These are phyloP conservation scores for Citropsis articulata DNA, from an alignment of 345 rosid species.

Conservation along the genomic window DNA sequence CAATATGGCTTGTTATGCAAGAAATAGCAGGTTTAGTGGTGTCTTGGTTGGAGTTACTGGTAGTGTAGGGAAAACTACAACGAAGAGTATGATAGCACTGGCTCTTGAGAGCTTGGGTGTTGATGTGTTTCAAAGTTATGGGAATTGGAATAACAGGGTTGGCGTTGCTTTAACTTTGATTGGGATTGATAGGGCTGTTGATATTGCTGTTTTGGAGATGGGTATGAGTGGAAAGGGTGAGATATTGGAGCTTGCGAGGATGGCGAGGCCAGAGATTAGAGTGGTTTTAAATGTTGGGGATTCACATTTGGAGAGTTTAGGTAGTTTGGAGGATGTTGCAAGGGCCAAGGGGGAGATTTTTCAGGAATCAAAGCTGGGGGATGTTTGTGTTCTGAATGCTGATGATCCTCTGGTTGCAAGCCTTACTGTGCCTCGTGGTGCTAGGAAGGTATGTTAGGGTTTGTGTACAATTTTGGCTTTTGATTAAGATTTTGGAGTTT, in stretches of 20 bases:
- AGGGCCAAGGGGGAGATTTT: slow-evolving; percentile 31
- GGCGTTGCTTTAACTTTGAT: slow-evolving; percentile 33
- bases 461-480: neutral
- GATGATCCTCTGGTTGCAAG: slow-evolving; percentile 32
- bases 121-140: slow-evolving; percentile 25
- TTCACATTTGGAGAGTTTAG: slow-evolving; percentile 33
- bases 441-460: slow-evolving; percentile 20
- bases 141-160: slow-evolving; percentile 28
- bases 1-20: slow-evolving; percentile 21
- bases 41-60: slow-evolving; percentile 23
- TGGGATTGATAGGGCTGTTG: slow-evolving; percentile 19
- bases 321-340: slow-evolving; percentile 27
- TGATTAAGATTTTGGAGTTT: neutral
- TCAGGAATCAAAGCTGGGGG: slow-evolving; percentile 13
- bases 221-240: slow-evolving; percentile 34
- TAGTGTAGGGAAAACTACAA: slow-evolving; percentile 32
- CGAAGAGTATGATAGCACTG: slow-evolving; percentile 31
- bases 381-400: slow-evolving; percentile 29
- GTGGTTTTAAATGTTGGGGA: slow-evolving; percentile 27
- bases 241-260: slow-evolving; percentile 31
- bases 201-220: slow-evolving; percentile 30
- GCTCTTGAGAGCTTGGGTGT: slow-evolving; percentile 19
- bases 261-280: slow-evolving; percentile 25
- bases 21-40: slow-evolving; percentile 15
- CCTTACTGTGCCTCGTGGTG: slow-evolving; percentile 23